Percentiles rank a stretch among this genome's conserved stretches.
These are phyloP conservation scores for Castanopsis chinensis DNA, from an alignment of 306 rosid species.

Conservation along the genomic window DNA sequence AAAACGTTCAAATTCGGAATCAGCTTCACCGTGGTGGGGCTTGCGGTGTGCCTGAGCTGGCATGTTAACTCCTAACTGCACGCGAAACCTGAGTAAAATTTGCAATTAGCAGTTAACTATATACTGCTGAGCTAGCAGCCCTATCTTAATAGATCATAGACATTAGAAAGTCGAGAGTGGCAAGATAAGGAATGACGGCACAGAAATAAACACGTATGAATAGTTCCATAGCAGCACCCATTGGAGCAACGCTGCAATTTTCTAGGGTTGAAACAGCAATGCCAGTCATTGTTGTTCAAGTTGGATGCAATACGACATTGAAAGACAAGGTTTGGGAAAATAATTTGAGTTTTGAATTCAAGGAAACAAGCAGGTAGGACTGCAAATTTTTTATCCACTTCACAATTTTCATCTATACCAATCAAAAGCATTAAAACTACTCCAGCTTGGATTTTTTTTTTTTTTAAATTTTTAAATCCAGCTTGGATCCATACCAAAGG, in stretches of 20 bases:
- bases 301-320: neutral
- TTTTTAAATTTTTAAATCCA: too few relatives aligned
- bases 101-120: neutral
- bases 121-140: neutral
- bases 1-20: constrained; percentile 67
- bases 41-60: constrained; percentile 77
- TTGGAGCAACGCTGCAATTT: neutral
- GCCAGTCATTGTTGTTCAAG: neutral
- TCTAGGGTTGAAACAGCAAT: neutral
- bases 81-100: constrained; percentile 58
- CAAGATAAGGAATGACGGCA: too few relatives aligned
- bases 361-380: neutral
- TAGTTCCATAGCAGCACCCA: neutral
- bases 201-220: too few relatives aligned
- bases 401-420: neutral
- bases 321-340: neutral
- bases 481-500: neutral
- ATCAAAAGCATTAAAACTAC: neutral
- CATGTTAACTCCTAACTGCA: constrained; percentile 97
- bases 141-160: neutral
- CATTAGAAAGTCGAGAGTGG: too few relatives aligned
- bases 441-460: neutral
- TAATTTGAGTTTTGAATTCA: neutral
- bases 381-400: neutral
- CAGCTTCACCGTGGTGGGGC: constrained; percentile 41